A percentile compares a stretch with the other conserved stretches of the same genome.
phyloP scores from a whole-genome alignment of 805 yeast genomes.

The Cyberlindnera bimundalis region DNA sequence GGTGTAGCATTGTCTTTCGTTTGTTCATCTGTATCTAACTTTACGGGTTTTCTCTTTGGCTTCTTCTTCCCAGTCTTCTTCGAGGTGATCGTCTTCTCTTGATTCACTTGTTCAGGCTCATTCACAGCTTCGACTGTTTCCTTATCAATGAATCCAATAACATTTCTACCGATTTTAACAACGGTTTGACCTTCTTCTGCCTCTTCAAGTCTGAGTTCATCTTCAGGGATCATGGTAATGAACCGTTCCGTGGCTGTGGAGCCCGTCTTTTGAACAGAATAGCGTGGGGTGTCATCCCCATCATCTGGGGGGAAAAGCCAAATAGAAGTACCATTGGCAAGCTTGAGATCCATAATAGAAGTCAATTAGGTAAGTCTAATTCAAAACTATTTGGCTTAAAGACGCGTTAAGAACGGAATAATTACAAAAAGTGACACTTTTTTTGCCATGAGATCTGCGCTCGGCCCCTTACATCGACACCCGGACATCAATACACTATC shows the following conservation, averaged over 20 bases:
- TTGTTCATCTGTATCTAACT: background rate
- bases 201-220: conserved; percentile 3
- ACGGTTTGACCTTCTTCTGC: background rate
- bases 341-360: conserved; percentile 4
- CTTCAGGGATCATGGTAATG: conserved; percentile 16
- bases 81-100: too few species aligned
- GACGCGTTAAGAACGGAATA: too few species aligned
- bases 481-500: too few species aligned
- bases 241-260: conserved; percentile 14
- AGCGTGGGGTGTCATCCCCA: conserved; percentile 27
- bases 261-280: conserved; percentile 20
- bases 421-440: too few species aligned
- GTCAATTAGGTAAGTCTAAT: background rate
- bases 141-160: conserved; percentile 5
- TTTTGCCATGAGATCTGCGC: too few species aligned
- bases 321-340: conserved; percentile 6
- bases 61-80: background rate
- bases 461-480: too few species aligned
- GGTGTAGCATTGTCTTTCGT: background rate
- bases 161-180: conserved; percentile 7
- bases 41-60: background rate
- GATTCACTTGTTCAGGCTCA: background rate
- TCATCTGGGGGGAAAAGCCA: conserved; percentile 30
- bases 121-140: background rate
- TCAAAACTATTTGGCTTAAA: too few species aligned